These are phyloP conservation scores for Punctularia strigosozonata DNA, from an alignment of 768 basidiomycete genomes.

Conservation along the genomic window DNA sequence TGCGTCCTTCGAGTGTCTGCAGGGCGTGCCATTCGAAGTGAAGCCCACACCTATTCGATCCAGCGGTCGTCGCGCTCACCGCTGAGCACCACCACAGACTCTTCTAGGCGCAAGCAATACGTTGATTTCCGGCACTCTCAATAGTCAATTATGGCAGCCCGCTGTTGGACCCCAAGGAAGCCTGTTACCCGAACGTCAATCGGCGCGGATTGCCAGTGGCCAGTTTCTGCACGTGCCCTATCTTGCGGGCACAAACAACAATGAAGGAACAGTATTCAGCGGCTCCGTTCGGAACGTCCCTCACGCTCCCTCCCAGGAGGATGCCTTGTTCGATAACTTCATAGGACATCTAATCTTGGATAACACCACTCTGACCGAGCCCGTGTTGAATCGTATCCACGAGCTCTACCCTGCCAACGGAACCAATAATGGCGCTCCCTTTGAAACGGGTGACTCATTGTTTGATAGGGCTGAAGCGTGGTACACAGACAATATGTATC, in stretches of 20 bases:
- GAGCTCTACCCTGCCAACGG: slow-evolving; percentile 37
- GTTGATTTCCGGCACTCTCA: slow-evolving; percentile 33
- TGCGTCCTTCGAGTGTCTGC: slow-evolving; percentile 30
- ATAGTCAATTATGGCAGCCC: slow-evolving; percentile 47
- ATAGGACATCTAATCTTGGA: slow-evolving; percentile 39
- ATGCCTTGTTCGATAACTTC: slow-evolving; percentile 33
- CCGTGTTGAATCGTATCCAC: slow-evolving; percentile 28
- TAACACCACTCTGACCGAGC: slow-evolving; percentile 31
- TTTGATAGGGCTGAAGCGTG: slow-evolving; percentile 45
- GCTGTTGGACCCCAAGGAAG: slow-evolving; percentile 39
- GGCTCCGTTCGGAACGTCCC: slow-evolving; percentile 24
- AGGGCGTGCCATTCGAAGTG: slow-evolving; percentile 30
- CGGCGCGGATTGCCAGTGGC: slow-evolving; percentile 29
- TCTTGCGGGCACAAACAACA: slow-evolving; percentile 47
- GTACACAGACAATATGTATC: slow-evolving; percentile 49
- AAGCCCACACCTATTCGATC: background rate
- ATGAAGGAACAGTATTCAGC: slow-evolving; percentile 41
- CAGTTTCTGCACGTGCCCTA: slow-evolving; percentile 43
- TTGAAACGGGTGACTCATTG: slow-evolving; percentile 47
- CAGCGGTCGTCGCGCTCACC: too few relatives aligned
- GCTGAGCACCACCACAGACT: slow-evolving; percentile 25
- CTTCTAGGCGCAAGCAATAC: slow-evolving; percentile 35
- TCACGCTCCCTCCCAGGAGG: slow-evolving; percentile 27
- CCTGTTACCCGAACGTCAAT: slow-evolving; percentile 33
- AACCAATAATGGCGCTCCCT: slow-evolving; percentile 32